Base-by-base conservation (phyloP, 805 yeast genomes). In the Hagleromyces aurorensis region DNA sequence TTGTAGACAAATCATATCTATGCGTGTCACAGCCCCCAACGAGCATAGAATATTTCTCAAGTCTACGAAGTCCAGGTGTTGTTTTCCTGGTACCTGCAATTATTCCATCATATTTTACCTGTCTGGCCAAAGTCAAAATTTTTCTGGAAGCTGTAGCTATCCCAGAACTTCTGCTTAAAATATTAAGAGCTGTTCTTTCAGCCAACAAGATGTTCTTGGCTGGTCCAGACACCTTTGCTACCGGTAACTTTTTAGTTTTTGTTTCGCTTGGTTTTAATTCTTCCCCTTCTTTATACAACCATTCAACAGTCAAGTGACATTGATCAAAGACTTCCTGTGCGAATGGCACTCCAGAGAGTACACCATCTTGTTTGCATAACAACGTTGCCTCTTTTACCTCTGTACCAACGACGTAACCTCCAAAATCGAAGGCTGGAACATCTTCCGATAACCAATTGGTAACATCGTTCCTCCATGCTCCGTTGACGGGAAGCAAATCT, bases 41-140 rank as follows among this genome's bases (percentile, higher is more conserved):
- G 18, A 84, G 61, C 97, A 87, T 89, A 14, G 94, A 79, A 59
- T 87, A 87, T 55, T 87, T 87, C 52, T 87, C 97, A 34, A 89
- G 60, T 23, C 78, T 64, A 48, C 97, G 72, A 39, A 87, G 69
- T 0, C 97, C 97, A 0, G 97, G 97, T 0, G 97, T 89, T n/a
- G 96, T 89, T 59, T 87, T 87, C 52, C 97, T 72, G 1, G 97
- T 87, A 5, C 96, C 97, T 0, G 97, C 96, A 52, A 87, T 85
- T 14, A 78, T 68, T 0, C 97, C 97, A 3, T 61, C 61, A 51
- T 75, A 89, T 0, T 93, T 91, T 4, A 69, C 59, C 23, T 69
- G 58, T 33, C 75, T 69, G 1, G 96, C 95, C 34, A 72, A 55
- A 5, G 59, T 49, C 30, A 75, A 61, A 3, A 87, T 69, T 16